Percentiles rank a stretch among this genome's conserved stretches.
These are phyloP conservation scores for Syzygium grande DNA, from an alignment of 345 rosid genomes.

Conservation along the genomic window DNA sequence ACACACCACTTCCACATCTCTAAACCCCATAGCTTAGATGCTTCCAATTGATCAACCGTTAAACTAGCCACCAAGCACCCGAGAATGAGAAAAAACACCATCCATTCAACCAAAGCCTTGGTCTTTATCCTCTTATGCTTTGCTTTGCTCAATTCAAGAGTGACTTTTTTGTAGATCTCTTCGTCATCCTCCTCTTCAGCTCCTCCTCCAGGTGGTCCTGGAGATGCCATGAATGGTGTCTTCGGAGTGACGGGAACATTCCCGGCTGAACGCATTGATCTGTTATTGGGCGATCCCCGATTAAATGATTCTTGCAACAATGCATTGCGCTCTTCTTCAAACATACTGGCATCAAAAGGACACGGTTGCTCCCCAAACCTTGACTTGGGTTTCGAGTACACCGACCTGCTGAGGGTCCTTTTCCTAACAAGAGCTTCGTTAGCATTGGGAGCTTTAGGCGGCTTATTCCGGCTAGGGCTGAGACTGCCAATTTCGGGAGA, in stretches of 20 bases:
- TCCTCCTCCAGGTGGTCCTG: conserved; percentile 24
- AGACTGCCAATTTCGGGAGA: conserved; percentile 48
- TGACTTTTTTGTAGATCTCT: conserved; percentile 49
- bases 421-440: conserved; percentile 31
- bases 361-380: conserved; percentile 68
- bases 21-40: conserved; percentile 40
- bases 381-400: conserved; percentile 68
- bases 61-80: conserved; percentile 52
- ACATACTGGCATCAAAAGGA: conserved; percentile 15
- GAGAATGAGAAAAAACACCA: conserved; percentile 21
- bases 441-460: conserved; percentile 41
- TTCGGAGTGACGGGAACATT: conserved; percentile 25
- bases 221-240: conserved; percentile 26
- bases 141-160: conserved; percentile 23
- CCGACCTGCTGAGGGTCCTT: conserved; percentile 47
- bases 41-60: conserved; percentile 23
- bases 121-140: conserved; percentile 20
- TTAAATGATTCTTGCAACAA: conserved; percentile 23
- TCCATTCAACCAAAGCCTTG: conserved; percentile 42
- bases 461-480: conserved; percentile 37
- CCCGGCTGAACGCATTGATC: conserved; percentile 13
- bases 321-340: conserved; percentile 29
- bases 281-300: conserved; percentile 44
- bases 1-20: conserved; percentile 81
- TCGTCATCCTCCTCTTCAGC: conserved; percentile 60